Evolutionary conservation across 306 rosid species (phyloP), one percentile per base, ranked within the genome.

Genomic region (Cucurbita moschata): DNA sequence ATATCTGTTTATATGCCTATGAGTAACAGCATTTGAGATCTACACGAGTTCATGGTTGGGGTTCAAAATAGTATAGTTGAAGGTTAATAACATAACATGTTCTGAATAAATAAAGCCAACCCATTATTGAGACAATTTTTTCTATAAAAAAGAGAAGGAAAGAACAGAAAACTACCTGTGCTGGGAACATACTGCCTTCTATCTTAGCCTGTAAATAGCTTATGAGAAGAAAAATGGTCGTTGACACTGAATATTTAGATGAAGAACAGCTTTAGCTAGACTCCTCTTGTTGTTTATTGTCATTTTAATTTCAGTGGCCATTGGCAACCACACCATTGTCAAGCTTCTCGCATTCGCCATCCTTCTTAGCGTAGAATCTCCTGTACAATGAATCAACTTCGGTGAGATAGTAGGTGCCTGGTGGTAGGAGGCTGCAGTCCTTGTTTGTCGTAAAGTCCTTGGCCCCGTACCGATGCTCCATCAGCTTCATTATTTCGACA

Each of bases 341-440:
- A 4, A 54, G 13, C 35, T 55, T 54, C 57, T 66, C 35, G 77
- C 57, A 72, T 52, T 78, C 78, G 2, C 62, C 70, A 16, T 78
- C 74, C 79, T 91, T 95, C 81, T 80, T 78, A 61, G 77, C 76
- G 23, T 95, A 95, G 91, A 89, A 95, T 79, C 99, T 86, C 74
- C 99, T 83, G 51, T 95, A 95, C 85, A 79, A 81, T 75, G 91
- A 79, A 73, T 95, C 99, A 3, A 95, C 99, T 82, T 95, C 91
- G 0, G 99, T 95, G 71, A 95, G 99, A 82, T 95, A 95, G 92
- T 82, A 95, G 19, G 97, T 89, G 81, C 97, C 99, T 44, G 92
- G 80, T 50, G 86, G 37, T 76, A 95, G 83, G 76, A 88, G 91
- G 85, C 88, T 84, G 60, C 9, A 65, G 78, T 95, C 99, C 86